Conservation (phyloP, 2,329 filamentous ascomycete genomes). For the Cryphonectria radicalis region DNA sequence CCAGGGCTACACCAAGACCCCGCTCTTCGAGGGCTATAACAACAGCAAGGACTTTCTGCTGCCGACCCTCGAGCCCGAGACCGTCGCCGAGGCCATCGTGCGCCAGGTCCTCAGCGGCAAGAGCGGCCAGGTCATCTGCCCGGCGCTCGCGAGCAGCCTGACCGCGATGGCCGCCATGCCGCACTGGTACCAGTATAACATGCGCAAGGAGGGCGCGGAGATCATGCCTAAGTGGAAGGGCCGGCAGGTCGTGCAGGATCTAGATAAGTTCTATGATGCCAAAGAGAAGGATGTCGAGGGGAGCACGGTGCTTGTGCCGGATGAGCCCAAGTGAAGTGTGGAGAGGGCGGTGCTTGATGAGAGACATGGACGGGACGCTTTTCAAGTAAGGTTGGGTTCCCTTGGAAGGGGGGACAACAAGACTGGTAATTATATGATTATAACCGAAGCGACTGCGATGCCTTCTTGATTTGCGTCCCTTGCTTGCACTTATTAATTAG, state of each 20-base stretch:
- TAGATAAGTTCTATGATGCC: slow-evolving; percentile 44
- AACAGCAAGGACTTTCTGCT: slow-evolving; percentile 55
- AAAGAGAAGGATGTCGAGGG: slow-evolving; percentile 37
- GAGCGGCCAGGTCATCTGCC: slow-evolving; percentile 61
- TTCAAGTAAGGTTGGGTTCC: background rate
- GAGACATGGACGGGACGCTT: background rate
- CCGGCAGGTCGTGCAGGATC: slow-evolving; percentile 52
- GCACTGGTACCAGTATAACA: slow-evolving; percentile 64
- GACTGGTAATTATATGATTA: background rate
- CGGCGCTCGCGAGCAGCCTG: slow-evolving; percentile 47
- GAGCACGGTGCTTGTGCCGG: slow-evolving; percentile 45
- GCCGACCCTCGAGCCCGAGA: slow-evolving; percentile 61
- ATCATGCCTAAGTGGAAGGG: slow-evolving; percentile 51
- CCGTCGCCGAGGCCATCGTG: slow-evolving; percentile 67
- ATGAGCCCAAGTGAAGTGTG: slow-evolving; percentile 27
- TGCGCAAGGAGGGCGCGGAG: slow-evolving; percentile 48
- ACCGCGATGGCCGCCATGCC: slow-evolving; percentile 57
- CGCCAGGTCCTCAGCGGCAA: slow-evolving; percentile 60
- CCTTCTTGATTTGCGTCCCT: background rate
- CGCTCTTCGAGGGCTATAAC: slow-evolving; percentile 62
- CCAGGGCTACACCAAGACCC: slow-evolving; percentile 64
- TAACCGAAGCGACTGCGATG: background rate
- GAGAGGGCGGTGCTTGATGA: no score
- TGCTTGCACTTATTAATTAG: no score
- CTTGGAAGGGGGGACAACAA: no score